A percentile compares a stretch with the other conserved stretches of the same genome.
Conservation (phyloP, 2,329 filamentous ascomycete species). For the Nemania diffusa region DNA sequence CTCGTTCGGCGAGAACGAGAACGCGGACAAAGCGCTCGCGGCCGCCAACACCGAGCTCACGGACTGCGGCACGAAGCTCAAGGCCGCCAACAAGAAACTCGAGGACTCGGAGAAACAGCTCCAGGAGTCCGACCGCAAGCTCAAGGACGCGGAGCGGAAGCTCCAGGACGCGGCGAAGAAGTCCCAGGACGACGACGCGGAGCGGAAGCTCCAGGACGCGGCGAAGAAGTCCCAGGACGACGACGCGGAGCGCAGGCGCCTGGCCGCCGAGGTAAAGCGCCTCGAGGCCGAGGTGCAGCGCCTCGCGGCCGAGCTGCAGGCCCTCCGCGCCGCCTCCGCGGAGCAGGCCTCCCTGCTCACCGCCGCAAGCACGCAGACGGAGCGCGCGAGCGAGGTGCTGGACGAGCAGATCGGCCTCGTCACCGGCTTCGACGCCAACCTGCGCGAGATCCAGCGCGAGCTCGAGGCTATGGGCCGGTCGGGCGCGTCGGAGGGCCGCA, state of each 20-base stretch:
- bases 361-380: constrained; percentile 18
- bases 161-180: too few relatives aligned
- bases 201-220: neutral
- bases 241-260: neutral
- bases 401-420: constrained; percentile 2
- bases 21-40: neutral
- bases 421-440: neutral
- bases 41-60: neutral
- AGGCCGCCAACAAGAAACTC: neutral
- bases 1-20: neutral
- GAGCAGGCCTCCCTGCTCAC: neutral
- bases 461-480: neutral
- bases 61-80: too few relatives aligned
- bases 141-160: neutral
- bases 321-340: neutral
- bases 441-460: neutral
- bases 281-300: neutral
- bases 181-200: neutral
- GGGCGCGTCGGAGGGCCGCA: neutral
- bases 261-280: neutral
- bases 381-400: constrained; percentile 11
- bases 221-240: neutral
- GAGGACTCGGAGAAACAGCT: neutral
- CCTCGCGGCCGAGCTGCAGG: neutral
- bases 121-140: too few relatives aligned